Base-by-base conservation (phyloP, 2,329 filamentous ascomycete genomes). In the Ploettnerulaceae sp. region DNA sequence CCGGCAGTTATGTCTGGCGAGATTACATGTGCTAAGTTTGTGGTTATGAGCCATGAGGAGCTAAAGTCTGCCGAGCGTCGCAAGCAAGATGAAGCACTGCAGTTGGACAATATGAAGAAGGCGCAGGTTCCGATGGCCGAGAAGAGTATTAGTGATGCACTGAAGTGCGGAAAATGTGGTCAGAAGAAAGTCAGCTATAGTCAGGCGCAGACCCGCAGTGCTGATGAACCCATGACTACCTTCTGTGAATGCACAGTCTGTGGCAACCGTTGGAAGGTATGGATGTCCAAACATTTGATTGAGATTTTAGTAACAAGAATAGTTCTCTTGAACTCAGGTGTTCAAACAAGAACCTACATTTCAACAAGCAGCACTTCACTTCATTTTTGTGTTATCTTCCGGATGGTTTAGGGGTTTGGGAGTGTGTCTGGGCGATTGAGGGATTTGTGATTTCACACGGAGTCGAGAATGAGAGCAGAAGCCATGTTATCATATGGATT, bases 51-150 rank as follows among this genome's bases (percentile, higher is more conserved):
- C 7, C 82, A 87, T 59, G 86, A 95, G 45, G 91, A 97, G 66
- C 79, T 98, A 64, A 94, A 94, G 72, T 93, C 86, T 37, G 84
- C 82, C 39, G 82, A 93, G 67, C 85, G 87, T 68, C 81, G 82
- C 51, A 81, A 80, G 59, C 79, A 84, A 62, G 89, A 96, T 57
- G 72, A 78, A 57, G 81, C 81, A 66, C 76, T 95, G 40, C 77
- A 89, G 64, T 81, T 86, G 69, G 89, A 96, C 69, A 98, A 98
- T 69, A 90, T 97, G 86, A 89, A 89, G 72, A 89, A 91, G 68
- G 89, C 93, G 1, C 94, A 97, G 82, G 90, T 95, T 8, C 87
- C 91, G 47, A 86, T 90, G 74, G 86, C 82, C 14, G 85, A 95
- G 69, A 93, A 89, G 76, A 90, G 85, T 64, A 89, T 96, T 70